Evolutionary conservation across 2,329 filamentous ascomycete genomes (phyloP).

Genomic region (Tympanopsis confertula): DNA sequence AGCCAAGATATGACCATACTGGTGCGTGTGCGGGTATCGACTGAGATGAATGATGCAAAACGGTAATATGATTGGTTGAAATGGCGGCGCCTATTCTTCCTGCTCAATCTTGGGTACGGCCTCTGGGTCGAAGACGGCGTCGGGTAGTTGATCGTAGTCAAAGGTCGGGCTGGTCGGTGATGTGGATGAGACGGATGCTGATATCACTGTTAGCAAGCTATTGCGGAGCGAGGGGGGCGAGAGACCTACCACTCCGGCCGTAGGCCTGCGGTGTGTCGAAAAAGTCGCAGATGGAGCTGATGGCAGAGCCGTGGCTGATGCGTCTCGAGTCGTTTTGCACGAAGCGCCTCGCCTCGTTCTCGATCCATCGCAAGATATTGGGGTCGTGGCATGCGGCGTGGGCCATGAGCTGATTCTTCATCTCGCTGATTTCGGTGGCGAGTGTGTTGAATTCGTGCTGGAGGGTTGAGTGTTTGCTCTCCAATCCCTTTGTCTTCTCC

Average conservation of each 20-base stretch:
- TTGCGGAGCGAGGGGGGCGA: no score
- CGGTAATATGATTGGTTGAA: no score
- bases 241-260: no score
- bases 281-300: no score
- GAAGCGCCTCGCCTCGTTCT: constrained; percentile 36
- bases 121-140: constrained; percentile 15
- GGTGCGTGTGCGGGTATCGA: no score
- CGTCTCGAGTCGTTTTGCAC: constrained; percentile 20
- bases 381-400: constrained; percentile 38
- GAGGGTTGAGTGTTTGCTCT: constrained; percentile 28
- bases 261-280: no score
- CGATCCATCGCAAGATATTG: constrained; percentile 40
- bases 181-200: constrained; percentile 8
- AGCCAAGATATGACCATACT: no score
- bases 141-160: constrained; percentile 24
- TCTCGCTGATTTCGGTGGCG: constrained; percentile 28
- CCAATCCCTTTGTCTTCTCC: constrained; percentile 28
- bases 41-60: no score
- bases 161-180: constrained; percentile 10
- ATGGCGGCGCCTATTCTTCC: constrained; percentile 4
- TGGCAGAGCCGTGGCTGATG: background rate
- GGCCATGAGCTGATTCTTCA: constrained; percentile 38
- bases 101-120: background rate
- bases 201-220: no score
- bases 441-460: constrained; percentile 29